phyloP scores from a whole-genome alignment of 164 flowering plant genomes.

The Protea cynaroides region DNA sequence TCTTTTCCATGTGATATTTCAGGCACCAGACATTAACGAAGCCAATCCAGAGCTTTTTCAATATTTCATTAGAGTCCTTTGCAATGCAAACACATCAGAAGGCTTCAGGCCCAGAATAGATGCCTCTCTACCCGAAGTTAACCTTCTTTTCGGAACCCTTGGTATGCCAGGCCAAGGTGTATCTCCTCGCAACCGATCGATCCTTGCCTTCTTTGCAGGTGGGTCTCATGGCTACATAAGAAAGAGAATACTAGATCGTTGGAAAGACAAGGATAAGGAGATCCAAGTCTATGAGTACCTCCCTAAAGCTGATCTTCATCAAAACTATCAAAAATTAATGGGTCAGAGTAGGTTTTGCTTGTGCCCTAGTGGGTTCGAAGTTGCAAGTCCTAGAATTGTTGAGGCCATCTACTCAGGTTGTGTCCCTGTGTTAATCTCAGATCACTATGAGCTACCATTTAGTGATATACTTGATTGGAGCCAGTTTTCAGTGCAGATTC shows the following conservation, averaged over 20 bases:
- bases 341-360: constrained; percentile 28
- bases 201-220: constrained; percentile 45
- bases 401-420: constrained; percentile 33
- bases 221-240: constrained; percentile 38
- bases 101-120: constrained; percentile 32
- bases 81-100: constrained; percentile 38
- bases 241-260: constrained; percentile 19
- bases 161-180: constrained; percentile 7
- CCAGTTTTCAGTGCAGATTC: constrained; percentile 29
- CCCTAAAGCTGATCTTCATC: constrained; percentile 8
- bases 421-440: constrained; percentile 36
- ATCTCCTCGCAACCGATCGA: constrained; percentile 15
- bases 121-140: constrained; percentile 36
- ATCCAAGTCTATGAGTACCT: constrained; percentile 31
- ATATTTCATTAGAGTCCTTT: constrained; percentile 27
- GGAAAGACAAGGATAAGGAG: constrained; percentile 33
- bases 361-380: constrained; percentile 42
- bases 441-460: constrained; percentile 29
- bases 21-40: constrained; percentile 27
- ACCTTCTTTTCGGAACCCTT: constrained; percentile 19
- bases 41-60: constrained; percentile 21
- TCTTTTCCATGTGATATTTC: background rate
- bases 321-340: constrained; percentile 26
- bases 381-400: constrained; percentile 33
- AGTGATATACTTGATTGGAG: constrained; percentile 45